Evolutionary conservation across 2,329 filamentous ascomycete species (phyloP).

Genomic region (Incumbomyces lentus): DNA sequence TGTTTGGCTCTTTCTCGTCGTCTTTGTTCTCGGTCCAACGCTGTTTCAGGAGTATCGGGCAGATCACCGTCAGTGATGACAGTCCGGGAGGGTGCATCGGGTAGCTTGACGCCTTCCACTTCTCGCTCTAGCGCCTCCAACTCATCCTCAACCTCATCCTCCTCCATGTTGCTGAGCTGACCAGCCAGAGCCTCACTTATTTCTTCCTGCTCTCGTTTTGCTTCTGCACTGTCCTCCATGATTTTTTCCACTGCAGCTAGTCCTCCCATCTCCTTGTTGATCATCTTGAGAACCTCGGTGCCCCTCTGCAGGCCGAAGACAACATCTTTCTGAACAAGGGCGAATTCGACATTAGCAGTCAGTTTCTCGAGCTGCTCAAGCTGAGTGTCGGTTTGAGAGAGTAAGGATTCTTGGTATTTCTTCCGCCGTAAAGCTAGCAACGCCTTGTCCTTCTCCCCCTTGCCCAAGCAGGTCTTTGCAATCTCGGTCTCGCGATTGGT

Average conservation of each 20-base stretch:
- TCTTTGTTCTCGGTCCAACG: conserved; percentile 24
- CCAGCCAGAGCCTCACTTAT: conserved; percentile 83
- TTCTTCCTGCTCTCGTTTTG: conserved; percentile 89
- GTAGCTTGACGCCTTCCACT: conserved; percentile 31
- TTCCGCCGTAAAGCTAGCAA: conserved; percentile 83
- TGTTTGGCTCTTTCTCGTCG: conserved; percentile 25
- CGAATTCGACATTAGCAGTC: conserved; percentile 85
- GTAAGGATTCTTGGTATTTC: conserved; percentile 89
- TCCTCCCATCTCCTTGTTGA: conserved; percentile 91
- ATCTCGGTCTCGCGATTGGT: conserved; percentile 81
- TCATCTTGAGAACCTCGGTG: conserved; percentile 77
- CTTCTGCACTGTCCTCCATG: conserved; percentile 85
- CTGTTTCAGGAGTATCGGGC: conserved; percentile 30
- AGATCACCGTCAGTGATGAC: conserved; percentile 22
- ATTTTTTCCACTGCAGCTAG: conserved; percentile 89
- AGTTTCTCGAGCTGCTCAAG: conserved; percentile 88
- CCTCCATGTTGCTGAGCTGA: conserved; percentile 84
- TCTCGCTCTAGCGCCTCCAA: conserved; percentile 69
- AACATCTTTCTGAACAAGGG: conserved; percentile 92
- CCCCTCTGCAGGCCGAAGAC: conserved; percentile 87
- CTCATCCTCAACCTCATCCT: conserved; percentile 96
- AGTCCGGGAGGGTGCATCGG: conserved; percentile 21
- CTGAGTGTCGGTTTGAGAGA: conserved; percentile 82
- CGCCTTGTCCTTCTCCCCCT: conserved; percentile 69
- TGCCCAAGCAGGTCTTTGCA: conserved; percentile 69